These are phyloP conservation scores for Mycena olivaceomarginata DNA, from an alignment of 768 basidiomycete genomes.

Conservation along the genomic window DNA sequence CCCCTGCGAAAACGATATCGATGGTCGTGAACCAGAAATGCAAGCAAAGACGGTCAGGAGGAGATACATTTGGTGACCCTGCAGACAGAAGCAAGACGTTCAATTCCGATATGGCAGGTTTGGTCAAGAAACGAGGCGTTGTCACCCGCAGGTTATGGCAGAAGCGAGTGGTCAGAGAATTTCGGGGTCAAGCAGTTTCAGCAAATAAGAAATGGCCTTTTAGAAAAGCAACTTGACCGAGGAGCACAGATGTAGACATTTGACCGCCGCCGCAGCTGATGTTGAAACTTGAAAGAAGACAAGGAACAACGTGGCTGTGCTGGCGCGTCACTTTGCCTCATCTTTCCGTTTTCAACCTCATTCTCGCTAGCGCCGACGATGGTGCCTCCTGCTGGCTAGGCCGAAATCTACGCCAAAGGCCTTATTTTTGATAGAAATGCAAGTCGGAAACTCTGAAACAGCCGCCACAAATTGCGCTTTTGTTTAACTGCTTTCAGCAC, in stretches of 20 bases:
- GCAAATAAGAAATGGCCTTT: background rate
- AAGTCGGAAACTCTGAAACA: too few species aligned
- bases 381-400: too few species aligned
- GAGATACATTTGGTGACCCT: background rate
- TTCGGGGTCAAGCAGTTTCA: background rate
- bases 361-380: too few species aligned
- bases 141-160: background rate
- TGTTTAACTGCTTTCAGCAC: too few species aligned
- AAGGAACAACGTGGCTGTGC: too few species aligned
- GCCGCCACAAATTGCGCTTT: too few species aligned
- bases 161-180: background rate
- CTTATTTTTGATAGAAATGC: too few species aligned
- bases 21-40: background rate
- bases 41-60: constrained; percentile 1
- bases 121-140: background rate
- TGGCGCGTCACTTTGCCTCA: too few species aligned
- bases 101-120: background rate
- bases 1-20: too few species aligned
- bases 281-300: background rate
- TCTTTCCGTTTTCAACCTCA: too few species aligned
- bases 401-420: too few species aligned
- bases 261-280: background rate
- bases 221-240: background rate
- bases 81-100: background rate
- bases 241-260: background rate